Percentiles rank a stretch among this genome's conserved stretches.
Conservation (phyloP, 352 stramenopile species). For the Peronosclerospora sorghi region DNA sequence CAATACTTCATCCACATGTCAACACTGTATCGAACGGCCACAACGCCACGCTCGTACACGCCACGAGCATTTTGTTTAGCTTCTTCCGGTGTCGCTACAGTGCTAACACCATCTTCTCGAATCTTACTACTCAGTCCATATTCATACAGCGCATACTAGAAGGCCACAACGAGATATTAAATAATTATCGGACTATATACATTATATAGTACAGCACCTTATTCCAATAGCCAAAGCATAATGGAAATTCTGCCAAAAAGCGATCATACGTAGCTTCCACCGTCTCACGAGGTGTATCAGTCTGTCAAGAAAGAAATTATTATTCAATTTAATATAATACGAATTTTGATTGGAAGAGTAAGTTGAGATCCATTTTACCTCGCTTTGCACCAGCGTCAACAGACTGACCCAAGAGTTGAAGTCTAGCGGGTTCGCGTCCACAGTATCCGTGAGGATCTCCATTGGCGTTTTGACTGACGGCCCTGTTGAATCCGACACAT, state of each 20-base stretch:
- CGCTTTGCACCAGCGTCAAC: conserved; percentile 54
- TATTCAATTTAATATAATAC: neutral
- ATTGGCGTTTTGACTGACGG: conserved; percentile 24
- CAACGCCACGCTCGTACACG: conserved; percentile 62
- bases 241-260: conserved; percentile 63
- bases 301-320: conserved; percentile 8
- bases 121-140: conserved; percentile 29
- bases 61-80: conserved; percentile 32
- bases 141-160: conserved; percentile 66
- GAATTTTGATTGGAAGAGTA: neutral
- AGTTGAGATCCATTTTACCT: conserved; percentile 18
- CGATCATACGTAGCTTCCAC: conserved; percentile 59
- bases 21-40: conserved; percentile 52
- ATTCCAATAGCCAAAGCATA: conserved; percentile 84
- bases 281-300: conserved; percentile 30
- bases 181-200: neutral
- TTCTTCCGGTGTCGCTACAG: conserved; percentile 30
- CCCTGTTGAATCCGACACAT: conserved; percentile 1
- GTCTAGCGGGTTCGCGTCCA: conserved; percentile 62
- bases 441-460: conserved; percentile 35
- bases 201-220: conserved; percentile 29
- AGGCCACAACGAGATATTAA: neutral
- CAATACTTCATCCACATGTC: conserved; percentile 83
- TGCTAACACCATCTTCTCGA: conserved; percentile 23
- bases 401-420: conserved; percentile 75